Evolutionary conservation across 2,329 filamentous ascomycete species (phyloP).

Genomic region (Myriosclerotinia curreyana): DNA sequence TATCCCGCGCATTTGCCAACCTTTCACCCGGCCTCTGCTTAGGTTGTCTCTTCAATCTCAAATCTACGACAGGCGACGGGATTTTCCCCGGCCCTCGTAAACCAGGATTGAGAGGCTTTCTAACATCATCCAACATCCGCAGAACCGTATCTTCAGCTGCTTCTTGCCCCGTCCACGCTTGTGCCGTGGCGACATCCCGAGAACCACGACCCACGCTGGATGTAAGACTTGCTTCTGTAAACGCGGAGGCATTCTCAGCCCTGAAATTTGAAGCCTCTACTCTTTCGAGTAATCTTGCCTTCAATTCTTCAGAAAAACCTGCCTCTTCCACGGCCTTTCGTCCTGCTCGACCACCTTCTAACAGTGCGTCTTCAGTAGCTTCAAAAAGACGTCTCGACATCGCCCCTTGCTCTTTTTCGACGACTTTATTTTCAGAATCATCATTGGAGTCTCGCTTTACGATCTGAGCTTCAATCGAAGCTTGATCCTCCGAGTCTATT

Average conservation of each 20-base stretch:
- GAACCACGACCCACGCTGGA: constrained; percentile 65
- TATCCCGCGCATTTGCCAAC: constrained; percentile 55
- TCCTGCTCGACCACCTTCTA: constrained; percentile 58
- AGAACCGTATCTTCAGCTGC: constrained; percentile 69
- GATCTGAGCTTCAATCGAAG: constrained; percentile 26
- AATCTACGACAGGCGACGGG: constrained; percentile 49
- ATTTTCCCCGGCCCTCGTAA: constrained; percentile 48
- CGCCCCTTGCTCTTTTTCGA: constrained; percentile 33
- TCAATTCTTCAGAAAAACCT: constrained; percentile 62
- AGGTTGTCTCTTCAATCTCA: constrained; percentile 47
- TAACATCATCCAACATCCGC: constrained; percentile 80
- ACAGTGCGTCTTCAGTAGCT: constrained; percentile 60
- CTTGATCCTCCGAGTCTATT: constrained; percentile 19
- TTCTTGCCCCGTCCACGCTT: constrained; percentile 79
- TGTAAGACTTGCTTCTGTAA: constrained; percentile 49
- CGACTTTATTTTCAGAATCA: neutral
- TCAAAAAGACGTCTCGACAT: constrained; percentile 58
- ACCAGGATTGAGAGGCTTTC: constrained; percentile 61
- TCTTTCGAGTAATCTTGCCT: constrained; percentile 55
- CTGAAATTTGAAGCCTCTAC: constrained; percentile 55
- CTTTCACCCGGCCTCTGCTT: constrained; percentile 47
- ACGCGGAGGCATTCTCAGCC: constrained; percentile 48
- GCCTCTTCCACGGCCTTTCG: constrained; percentile 58
- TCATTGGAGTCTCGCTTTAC: constrained; percentile 13
- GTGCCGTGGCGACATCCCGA: constrained; percentile 62